A percentile compares a stretch with the other conserved stretches of the same genome.
Evolutionary conservation across 139 green algal genomes (phyloP).

Genomic region (Pseudopediastrum boryanum): DNA sequence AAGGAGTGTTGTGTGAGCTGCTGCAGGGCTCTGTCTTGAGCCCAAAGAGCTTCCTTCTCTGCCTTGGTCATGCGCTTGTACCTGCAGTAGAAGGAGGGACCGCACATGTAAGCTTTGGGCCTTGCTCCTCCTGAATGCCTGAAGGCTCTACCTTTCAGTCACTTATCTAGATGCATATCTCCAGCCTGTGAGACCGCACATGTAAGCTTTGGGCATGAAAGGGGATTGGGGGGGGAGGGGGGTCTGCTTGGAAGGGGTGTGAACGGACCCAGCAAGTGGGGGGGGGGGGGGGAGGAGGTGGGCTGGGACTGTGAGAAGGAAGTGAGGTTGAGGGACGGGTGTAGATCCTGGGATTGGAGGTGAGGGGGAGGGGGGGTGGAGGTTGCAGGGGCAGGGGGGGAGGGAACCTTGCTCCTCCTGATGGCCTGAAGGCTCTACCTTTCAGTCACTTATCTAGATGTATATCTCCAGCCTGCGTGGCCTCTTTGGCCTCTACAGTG

Average conservation of each 20-base stretch:
- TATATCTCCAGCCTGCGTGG: too few relatives aligned
- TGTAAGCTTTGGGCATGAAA: not conserved
- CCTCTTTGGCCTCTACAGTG: too few relatives aligned
- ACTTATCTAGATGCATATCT: too few relatives aligned
- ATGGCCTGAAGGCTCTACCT: not conserved
- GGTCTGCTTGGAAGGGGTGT: too few relatives aligned
- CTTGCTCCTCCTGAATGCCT: not conserved
- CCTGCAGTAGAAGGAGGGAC: not conserved
- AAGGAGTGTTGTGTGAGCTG: conserved; percentile 20
- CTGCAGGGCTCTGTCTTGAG: conserved; percentile 52
- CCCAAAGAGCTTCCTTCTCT: conserved; percentile 82
- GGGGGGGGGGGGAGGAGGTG: too few relatives aligned
- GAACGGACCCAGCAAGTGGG: too few relatives aligned
- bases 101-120: not conserved
- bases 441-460: too few relatives aligned
- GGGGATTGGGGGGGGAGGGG: too few relatives aligned
- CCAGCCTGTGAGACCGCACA: not conserved
- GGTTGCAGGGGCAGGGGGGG: not conserved
- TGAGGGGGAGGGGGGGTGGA: not conserved
- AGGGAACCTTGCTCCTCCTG: not conserved
- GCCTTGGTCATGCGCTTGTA: conserved; percentile 83
- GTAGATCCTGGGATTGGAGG: too few relatives aligned
- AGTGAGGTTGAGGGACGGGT: too few relatives aligned
- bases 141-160: not conserved
- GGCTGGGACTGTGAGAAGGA: too few relatives aligned